Conservation (phyloP, 768 basidiomycete species). For the Pholiota conissans region DNA sequence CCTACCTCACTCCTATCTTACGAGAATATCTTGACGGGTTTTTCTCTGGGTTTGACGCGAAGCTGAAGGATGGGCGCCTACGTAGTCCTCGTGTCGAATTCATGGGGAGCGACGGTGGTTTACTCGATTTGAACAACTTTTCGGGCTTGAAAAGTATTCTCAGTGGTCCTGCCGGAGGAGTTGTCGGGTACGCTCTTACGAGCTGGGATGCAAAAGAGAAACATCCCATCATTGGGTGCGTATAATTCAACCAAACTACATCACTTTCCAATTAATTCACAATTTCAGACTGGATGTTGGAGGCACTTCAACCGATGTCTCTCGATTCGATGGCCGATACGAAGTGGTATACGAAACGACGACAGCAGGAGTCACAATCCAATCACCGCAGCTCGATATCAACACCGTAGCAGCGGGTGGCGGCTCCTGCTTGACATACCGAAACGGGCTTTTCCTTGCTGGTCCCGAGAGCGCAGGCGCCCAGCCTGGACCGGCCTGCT, state of each 20-base stretch:
- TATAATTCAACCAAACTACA: constrained; percentile 6
- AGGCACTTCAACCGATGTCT: constrained; percentile 95
- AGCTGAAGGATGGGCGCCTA: constrained; percentile 59
- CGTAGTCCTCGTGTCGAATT: constrained; percentile 82
- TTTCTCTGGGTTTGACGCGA: constrained; percentile 82
- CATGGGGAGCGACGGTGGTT: constrained; percentile 92
- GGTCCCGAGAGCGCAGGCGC: constrained; percentile 95
- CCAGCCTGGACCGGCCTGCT: constrained; percentile 91
- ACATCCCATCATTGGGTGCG: constrained; percentile 82
- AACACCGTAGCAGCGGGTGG: constrained; percentile 97
- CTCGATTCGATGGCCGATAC: constrained; percentile 87
- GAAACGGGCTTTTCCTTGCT: constrained; percentile 86
- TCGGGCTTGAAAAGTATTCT: constrained; percentile 92
- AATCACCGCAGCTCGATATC: constrained; percentile 92
- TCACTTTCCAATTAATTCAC: background rate
- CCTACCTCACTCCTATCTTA: constrained; percentile 91
- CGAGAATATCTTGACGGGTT: constrained; percentile 86
- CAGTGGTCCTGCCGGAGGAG: constrained; percentile 93
- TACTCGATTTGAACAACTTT: constrained; percentile 80
- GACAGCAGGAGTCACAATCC: constrained; percentile 90
- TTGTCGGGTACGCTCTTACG: constrained; percentile 92
- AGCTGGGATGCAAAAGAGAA: constrained; percentile 80
- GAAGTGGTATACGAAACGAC: constrained; percentile 96
- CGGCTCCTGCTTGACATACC: constrained; percentile 85
- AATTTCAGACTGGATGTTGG: constrained; percentile 78